These are phyloP conservation scores for Neotropicomus parvogracilis DNA, from an alignment of 1,284 basidiomycete genomes.

Conservation along the genomic window DNA sequence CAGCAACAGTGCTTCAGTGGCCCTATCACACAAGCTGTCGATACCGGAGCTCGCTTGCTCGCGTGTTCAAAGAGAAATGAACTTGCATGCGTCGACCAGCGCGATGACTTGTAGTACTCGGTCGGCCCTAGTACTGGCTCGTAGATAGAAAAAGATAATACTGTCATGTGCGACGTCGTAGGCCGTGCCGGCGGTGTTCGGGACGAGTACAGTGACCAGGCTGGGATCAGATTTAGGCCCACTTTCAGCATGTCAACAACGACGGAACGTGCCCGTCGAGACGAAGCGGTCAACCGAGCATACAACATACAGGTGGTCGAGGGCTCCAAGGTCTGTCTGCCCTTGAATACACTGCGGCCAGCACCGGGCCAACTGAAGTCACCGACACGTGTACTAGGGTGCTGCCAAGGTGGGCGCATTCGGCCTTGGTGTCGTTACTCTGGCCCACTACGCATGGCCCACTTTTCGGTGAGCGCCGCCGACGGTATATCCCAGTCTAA, in stretches of 20 bases:
- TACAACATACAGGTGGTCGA: constrained; percentile 53
- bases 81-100: constrained; percentile 17
- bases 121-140: no score
- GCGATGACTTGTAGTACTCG: background rate
- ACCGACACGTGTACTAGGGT: constrained; percentile 51
- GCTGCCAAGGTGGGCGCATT: constrained; percentile 50
- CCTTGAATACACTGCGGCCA: background rate
- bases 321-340: constrained; percentile 43
- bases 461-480: constrained; percentile 55
- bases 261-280: constrained; percentile 40
- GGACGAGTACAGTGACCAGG: background rate
- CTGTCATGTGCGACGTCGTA: background rate
- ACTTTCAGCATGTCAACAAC: constrained; percentile 36
- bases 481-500: background rate
- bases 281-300: constrained; percentile 52
- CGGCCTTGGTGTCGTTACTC: constrained; percentile 57
- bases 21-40: constrained; percentile 39
- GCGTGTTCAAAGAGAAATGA: constrained; percentile 38
- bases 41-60: constrained; percentile 32
- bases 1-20: constrained; percentile 37
- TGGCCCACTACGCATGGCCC: constrained; percentile 78
- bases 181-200: background rate
- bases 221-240: no score
- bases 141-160: background rate
- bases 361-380: constrained; percentile 1